These are phyloP conservation scores for Ilex aquifolium DNA, from an alignment of 257 asterid genomes.

Conservation along the genomic window DNA sequence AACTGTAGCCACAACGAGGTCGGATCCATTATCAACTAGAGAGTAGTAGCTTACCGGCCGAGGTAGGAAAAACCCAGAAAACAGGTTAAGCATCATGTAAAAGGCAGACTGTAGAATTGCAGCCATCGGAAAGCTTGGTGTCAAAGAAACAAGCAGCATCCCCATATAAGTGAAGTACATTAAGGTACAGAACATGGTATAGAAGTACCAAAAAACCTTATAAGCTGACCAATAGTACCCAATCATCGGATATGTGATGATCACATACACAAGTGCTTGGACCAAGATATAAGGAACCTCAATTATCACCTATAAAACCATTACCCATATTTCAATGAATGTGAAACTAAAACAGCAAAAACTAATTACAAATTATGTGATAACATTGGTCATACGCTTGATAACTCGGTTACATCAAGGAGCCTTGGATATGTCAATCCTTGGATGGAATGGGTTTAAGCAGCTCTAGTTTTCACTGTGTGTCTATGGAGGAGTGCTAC, in stretches of 20 bases:
- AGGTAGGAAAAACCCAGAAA: conserved; percentile 43
- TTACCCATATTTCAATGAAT: not conserved
- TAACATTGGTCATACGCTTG: not conserved
- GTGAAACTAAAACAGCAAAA: not conserved
- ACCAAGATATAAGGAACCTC: conserved; percentile 45
- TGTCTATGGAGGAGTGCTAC: too few species aligned
- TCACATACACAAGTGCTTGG: conserved; percentile 28
- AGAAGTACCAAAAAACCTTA: conserved; percentile 40
- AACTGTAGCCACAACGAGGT: not conserved
- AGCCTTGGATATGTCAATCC: not conserved
- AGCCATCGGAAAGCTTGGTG: conserved; percentile 38
- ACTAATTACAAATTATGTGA: not conserved
- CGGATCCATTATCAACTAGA: not conserved
- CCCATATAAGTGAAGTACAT: conserved; percentile 43
- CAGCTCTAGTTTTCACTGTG: too few species aligned
- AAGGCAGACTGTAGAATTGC: conserved; percentile 33
- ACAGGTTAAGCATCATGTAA: conserved; percentile 40
- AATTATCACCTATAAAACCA: conserved; percentile 27
- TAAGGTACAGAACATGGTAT: conserved; percentile 32
- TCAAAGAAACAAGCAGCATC: conserved; percentile 41
- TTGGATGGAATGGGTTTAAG: not conserved
- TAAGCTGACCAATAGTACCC: conserved; percentile 36
- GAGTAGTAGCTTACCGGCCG: conserved; percentile 27
- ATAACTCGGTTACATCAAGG: not conserved
- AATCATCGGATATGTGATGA: conserved; percentile 46